Evolutionary conservation across 1,284 basidiomycete species (phyloP).

Genomic region (Stygiomarasmius scandens): DNA sequence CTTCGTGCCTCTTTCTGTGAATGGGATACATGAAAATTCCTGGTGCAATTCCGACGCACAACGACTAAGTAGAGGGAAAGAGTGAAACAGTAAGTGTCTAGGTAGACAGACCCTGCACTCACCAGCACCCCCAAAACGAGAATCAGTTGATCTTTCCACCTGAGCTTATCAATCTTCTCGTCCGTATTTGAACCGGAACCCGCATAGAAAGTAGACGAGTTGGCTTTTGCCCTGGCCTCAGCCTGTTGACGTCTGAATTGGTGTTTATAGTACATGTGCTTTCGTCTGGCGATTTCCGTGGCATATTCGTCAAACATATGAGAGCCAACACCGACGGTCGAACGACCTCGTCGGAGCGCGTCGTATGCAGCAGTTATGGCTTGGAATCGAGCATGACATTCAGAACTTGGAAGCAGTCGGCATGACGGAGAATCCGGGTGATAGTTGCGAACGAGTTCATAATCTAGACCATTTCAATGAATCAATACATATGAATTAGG

Average conservation of each 20-base stretch:
- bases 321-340: conserved; percentile 4
- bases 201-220: not conserved
- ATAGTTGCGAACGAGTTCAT: conserved; percentile 54
- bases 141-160: conserved; percentile 44
- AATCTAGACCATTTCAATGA: conserved; percentile 37
- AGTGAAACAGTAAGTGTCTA: no score
- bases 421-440: conserved; percentile 48
- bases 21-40: conserved; percentile 31
- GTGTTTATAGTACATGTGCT: conserved; percentile 25
- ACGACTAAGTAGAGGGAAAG: not conserved
- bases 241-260: conserved; percentile 8
- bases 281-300: conserved; percentile 43
- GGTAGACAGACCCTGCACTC: no score
- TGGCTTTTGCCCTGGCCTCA: not conserved
- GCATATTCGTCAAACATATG: conserved; percentile 32
- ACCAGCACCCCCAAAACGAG: conserved; percentile 42
- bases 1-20: conserved; percentile 29
- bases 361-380: conserved; percentile 53
- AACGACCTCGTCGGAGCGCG: conserved; percentile 33
- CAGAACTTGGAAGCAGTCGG: conserved; percentile 32
- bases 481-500: not conserved
- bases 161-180: conserved; percentile 25
- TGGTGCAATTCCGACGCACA: conserved; percentile 29
- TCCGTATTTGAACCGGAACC: conserved; percentile 28
- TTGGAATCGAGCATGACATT: conserved; percentile 50